phyloP scores from a whole-genome alignment of 2,329 filamentous ascomycete species.

The Fusarium multiceps region DNA sequence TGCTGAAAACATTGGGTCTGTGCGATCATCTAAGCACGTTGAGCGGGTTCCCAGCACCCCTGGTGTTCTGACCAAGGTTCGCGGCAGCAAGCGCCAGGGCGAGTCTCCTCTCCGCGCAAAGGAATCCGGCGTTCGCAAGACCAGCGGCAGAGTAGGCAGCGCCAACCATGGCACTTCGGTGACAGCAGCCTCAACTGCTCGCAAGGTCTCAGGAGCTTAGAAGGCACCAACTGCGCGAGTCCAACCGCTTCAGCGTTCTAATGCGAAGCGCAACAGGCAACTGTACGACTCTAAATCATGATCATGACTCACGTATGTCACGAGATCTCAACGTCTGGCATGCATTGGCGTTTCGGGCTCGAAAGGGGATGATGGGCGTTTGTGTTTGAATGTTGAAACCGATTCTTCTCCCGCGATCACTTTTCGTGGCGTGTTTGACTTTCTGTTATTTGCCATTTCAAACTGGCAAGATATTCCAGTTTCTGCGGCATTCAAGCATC shows the following conservation, averaged over 20 bases:
- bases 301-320: conserved; percentile 57
- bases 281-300: conserved; percentile 51
- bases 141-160: conserved; percentile 73
- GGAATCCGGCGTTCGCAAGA: conserved; percentile 70
- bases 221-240: conserved; percentile 38
- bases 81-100: conserved; percentile 66
- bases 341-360: conserved; percentile 56
- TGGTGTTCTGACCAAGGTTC: conserved; percentile 72
- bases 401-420: conserved; percentile 37
- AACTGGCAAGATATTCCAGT: conserved; percentile 21
- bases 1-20: conserved; percentile 74
- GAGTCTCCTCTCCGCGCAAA: conserved; percentile 64
- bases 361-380: conserved; percentile 37
- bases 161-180: conserved; percentile 59
- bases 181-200: conserved; percentile 57
- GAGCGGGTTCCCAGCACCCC: conserved; percentile 66
- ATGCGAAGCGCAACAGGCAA: conserved; percentile 29
- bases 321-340: conserved; percentile 57
- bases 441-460: conserved; percentile 28
- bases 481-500: conserved; percentile 32
- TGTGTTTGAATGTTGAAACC: conserved; percentile 42
- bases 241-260: conserved; percentile 34
- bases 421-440: conserved; percentile 24
- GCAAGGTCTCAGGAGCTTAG: conserved; percentile 65
- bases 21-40: conserved; percentile 69